Base-by-base conservation (phyloP, 495 filamentous ascomycete species). In the Penicillium samsonianum region DNA sequence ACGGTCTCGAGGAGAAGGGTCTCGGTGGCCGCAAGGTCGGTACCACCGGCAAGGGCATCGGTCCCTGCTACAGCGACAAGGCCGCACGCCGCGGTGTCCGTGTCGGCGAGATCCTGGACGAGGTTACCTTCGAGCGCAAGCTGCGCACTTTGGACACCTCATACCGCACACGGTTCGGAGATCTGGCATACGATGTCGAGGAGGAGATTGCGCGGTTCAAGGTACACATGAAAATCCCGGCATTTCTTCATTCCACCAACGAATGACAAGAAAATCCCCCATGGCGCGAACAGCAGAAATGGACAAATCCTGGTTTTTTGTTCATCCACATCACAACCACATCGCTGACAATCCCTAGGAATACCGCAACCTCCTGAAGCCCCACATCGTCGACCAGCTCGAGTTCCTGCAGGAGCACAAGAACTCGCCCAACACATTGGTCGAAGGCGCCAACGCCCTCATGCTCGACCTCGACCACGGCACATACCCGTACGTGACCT, bases 391-490 rank as follows among this genome's bases (percentile, higher is more conserved):
- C 59, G 90, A 96, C 65, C 76, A 79, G 49, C 65, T 78, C 54
- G 68, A 69, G 59, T 78, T 79, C 71, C 63, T 78, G 40, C 74
- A 78, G 59, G 68, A 80, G 42, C 72, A 75, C 62, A 76, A 83
- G 52, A 70, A 80, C 62, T 82, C 87, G 19, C 76, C 78, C 50
- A 81, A 81, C 57, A 88, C 92, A 59, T 78, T 96, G 8, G 83
- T 96, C 37, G 92, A 97, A 73, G 91, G 91, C 54, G 87, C 89
- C n/a, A 91, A 96, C 61, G 90, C 91, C n/a, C 75, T 92, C 49
- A 88, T 90, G 84, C 79, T 91, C 33, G 87, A 90, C 71, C 77
- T 90, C 44, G 86, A 89, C 72, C 84, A 83, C 69, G 88, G 89
- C 66, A 92, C 86, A 51, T 95, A 93, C 67, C 91, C 91, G 55